Evolutionary conservation across 352 stramenopile genomes (phyloP), one percentile per base, ranked within the genome.

Genomic region (Aphanomyces invadans): DNA sequence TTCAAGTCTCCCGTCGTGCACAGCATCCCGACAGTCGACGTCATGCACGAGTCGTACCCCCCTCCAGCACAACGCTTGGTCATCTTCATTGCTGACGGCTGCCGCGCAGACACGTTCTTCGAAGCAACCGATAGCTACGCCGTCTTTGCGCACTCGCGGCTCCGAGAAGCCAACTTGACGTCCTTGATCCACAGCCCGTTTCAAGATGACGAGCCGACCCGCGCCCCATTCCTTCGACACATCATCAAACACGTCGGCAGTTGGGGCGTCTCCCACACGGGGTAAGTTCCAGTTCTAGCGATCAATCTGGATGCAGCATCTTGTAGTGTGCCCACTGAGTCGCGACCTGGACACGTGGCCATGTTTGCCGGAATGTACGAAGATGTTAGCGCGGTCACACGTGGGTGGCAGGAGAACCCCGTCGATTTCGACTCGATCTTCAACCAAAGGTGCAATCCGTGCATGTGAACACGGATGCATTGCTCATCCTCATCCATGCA

Each of bases 311-410:
- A 5, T 55, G 15, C 9, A 7, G 21, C 33, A 12, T 44, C 32
- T 17, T 44, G 19, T 57, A 65, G 69, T 33, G 86, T 95, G 48
- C 86, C 86, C n/a, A 95, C 86, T 3, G 86, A 95, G 68, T 90
- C 80, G 52, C 82, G 86, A 0, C 86, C 86, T 0, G 86, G 86
- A 26, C 86, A 92, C 69, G 83, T 92, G 9, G 83, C 86, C 61
- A 80, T 95, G 32, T 92, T 95, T 57, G 86, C 86, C 1, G 86
- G 83, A 17, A 92, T 95, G 80, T 95, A 95, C 68, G 86, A 95
- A 51, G 83, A 95, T 70, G 86, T 92, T 59, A 91, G 81, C 55
- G 86, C 83, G 4, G 83, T 92, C n/a, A 92, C 86, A n/a, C 87
- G 89, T 45, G 86, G 86, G 39, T 95, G 83, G 83, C 78, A 88